Base-by-base conservation (phyloP, 1,284 basidiomycete species). In the Golubevia sp. region DNA sequence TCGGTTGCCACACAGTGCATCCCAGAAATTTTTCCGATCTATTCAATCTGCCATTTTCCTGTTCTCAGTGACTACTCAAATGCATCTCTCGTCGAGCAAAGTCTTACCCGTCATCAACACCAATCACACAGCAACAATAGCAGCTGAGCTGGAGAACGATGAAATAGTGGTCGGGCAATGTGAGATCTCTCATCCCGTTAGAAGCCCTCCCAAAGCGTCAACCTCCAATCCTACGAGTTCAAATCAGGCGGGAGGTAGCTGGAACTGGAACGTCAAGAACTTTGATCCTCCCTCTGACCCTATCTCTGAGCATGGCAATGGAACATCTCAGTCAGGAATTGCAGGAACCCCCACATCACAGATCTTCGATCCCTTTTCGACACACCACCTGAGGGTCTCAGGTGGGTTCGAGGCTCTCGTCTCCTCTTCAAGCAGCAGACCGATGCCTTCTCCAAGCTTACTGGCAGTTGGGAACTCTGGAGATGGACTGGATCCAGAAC, bases 121-220 rank as follows among this genome's bases (percentile, higher is more conserved):
- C 1, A 97, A 94, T 84, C 93, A 94, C 84, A 95, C 92, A 0
- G 93, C 95, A n/a, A 98, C 94, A 2, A 96, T 99, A 67, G 93
- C 94, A n/a, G 94, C 91, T 5, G 91, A 94, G 82, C 86, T 98
- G 64, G 89, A 90, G 77, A 89, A 95, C 74, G 91, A 91, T 5
- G 86, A 87, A 34, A 89, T 88, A 56, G 88, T 98, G 25, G 90
- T 97, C 25, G 96, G 96, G 1, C 96, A 99, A 85, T 97, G 94
- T 83, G 93, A 97, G 79, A 97, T 99, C 70, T 97, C 94, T 0
- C 96, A 99, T 83, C 96, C 96, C 0, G 88, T 92, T 11, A 34
- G 30, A 34, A 34, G 11, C 11, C 30, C 5, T 3, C 30, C 30
- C 4, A 5, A 3, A 34, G 11, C 30, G 30, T 34, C 30, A 34